These are phyloP conservation scores for Mucor mucedo DNA, from an alignment of 371 early-diverging fungal species.

Conservation along the genomic window DNA sequence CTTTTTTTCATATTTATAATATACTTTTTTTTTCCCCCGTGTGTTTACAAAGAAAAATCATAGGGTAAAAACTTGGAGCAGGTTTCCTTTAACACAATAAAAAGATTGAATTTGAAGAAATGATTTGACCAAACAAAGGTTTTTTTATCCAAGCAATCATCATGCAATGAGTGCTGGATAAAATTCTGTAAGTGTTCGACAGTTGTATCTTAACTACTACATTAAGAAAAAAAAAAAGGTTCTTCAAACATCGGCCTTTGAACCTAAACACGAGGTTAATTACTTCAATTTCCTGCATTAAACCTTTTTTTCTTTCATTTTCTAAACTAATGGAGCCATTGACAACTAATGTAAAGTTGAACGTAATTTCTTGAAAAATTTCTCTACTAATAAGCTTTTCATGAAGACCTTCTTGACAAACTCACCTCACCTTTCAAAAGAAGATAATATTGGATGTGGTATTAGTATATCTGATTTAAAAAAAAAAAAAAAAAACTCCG, in stretches of 20 bases:
- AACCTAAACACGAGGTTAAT: no score
- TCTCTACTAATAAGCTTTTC: no score
- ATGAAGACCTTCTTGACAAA: conserved; percentile 5
- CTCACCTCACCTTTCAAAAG: neutral
- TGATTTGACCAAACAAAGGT: no score
- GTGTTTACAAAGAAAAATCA: no score
- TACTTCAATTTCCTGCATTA: no score
- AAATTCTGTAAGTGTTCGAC: no score
- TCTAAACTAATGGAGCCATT: neutral
- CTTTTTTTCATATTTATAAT: neutral
- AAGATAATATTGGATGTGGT: conserved; percentile 15
- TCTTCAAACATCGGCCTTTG: neutral
- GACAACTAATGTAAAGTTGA: conserved; percentile 2
- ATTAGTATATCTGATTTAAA: neutral
- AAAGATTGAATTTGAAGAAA: no score
- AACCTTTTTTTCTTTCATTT: neutral
- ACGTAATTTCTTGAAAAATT: no score
- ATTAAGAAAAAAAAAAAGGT: neutral
- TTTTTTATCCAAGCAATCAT: no score
- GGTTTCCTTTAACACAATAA: neutral
- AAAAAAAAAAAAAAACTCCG: no score
- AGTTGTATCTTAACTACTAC: no score
- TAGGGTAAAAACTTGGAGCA: neutral
- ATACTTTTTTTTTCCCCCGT: neutral
- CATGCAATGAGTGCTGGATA: no score